Evolutionary conservation across 1,284 basidiomycete genomes (phyloP).

Genomic region (Athelia psychrophila): DNA sequence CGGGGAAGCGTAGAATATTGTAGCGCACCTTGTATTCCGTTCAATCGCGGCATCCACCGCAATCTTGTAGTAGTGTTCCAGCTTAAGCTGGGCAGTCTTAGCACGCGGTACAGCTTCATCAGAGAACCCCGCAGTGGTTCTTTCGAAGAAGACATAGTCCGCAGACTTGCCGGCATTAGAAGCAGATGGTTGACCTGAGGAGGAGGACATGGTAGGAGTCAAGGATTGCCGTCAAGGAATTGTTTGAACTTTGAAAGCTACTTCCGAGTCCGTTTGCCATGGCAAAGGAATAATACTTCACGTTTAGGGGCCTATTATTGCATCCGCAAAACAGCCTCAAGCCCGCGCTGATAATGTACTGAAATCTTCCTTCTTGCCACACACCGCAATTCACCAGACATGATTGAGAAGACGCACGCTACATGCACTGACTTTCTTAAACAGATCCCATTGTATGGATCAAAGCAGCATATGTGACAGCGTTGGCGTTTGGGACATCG

Average conservation of each 20-base stretch:
- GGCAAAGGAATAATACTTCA: not conserved
- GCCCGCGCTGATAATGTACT: no score
- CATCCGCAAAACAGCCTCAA: conserved; percentile 4
- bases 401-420: no score
- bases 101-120: conserved; percentile 78
- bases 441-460: no score
- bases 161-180: conserved; percentile 24
- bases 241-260: no score
- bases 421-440: no score
- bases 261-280: no score
- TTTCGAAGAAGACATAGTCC: conserved; percentile 86
- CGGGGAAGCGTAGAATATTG: conserved; percentile 4
- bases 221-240: not conserved
- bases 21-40: conserved; percentile 73
- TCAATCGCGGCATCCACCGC: conserved; percentile 91
- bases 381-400: no score
- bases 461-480: no score
- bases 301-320: conserved; percentile 11
- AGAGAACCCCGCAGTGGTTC: conserved; percentile 67
- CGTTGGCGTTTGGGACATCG: no score
- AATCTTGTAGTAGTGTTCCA: conserved; percentile 91
- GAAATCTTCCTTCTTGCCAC: no score
- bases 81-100: conserved; percentile 85
- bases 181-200: not conserved
- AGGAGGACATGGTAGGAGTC: not conserved